These are phyloP conservation scores for Durotheca rogersii DNA, from an alignment of 495 filamentous ascomycete genomes.

Conservation along the genomic window DNA sequence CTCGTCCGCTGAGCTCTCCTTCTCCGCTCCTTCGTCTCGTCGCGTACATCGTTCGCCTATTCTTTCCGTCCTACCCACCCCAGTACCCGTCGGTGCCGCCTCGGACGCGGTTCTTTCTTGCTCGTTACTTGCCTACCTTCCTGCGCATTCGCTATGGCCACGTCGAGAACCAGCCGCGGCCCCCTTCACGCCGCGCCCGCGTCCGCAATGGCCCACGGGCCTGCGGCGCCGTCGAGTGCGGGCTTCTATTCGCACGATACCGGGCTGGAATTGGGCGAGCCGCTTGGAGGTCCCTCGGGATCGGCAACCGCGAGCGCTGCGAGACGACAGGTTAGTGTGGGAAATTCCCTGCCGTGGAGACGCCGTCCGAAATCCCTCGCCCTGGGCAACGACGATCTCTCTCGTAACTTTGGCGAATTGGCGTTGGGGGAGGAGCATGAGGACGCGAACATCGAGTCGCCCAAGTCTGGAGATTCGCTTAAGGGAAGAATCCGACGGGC, in stretches of 20 bases:
- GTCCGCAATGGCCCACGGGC: constrained; percentile 16
- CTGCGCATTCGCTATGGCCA: constrained; percentile 11
- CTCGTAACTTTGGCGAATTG: constrained; percentile 20
- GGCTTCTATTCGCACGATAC: constrained; percentile 32
- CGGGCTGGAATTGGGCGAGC: constrained; percentile 26
- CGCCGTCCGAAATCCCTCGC: constrained; percentile 36
- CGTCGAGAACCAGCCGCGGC: constrained; percentile 14
- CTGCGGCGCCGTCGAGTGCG: constrained; percentile 23
- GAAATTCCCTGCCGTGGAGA: constrained; percentile 41
- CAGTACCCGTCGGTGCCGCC: neutral
- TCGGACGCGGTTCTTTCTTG: no score
- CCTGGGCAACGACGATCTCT: constrained; percentile 26
- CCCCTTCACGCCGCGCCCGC: constrained; percentile 14
- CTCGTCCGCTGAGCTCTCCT: no score
- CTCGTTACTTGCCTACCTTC: no score
- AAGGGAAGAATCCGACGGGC: constrained; percentile 52
- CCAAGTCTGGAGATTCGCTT: constrained; percentile 31
- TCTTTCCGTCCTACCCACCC: neutral
- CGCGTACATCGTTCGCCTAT: no score
- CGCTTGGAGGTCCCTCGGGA: constrained; percentile 11
- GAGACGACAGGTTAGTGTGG: constrained; percentile 33
- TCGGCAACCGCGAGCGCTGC: constrained; percentile 24
- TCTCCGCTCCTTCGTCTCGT: no score
- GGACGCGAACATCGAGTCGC: constrained; percentile 13
- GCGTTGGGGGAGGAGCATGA: constrained; percentile 26